Conservation (phyloP, 148 eudicot species). For the Cornus florida region DNA sequence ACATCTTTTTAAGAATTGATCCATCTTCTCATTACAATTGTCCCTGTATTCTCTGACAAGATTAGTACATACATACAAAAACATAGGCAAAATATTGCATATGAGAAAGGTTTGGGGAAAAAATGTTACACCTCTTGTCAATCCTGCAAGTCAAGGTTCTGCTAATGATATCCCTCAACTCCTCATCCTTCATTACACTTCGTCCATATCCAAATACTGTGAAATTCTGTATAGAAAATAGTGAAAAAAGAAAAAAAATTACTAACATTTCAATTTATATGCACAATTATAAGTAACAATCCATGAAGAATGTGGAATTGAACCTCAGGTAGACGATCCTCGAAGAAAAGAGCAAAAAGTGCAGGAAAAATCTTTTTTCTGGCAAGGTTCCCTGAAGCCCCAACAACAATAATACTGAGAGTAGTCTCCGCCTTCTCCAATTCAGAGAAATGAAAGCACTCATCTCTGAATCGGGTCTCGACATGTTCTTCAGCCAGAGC, state of each 20-base stretch:
- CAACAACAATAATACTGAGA: slow-evolving; percentile 64
- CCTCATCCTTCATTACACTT: slow-evolving; percentile 53
- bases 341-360: slow-evolving; percentile 66
- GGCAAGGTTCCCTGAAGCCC: slow-evolving; percentile 85
- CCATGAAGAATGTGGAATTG: background rate
- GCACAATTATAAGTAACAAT: background rate
- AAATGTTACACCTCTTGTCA: slow-evolving; percentile 48
- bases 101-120: background rate
- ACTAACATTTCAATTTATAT: background rate
- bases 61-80: slow-evolving; percentile 4
- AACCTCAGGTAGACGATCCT: slow-evolving; percentile 63
- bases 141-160: slow-evolving; percentile 66
- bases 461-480: slow-evolving; percentile 17
- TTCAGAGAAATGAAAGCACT: slow-evolving; percentile 9
- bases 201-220: slow-evolving; percentile 66
- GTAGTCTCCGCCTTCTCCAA: slow-evolving; percentile 30
- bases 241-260: background rate
- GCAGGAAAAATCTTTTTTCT: slow-evolving; percentile 81
- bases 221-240: slow-evolving; percentile 34
- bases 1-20: slow-evolving; percentile 51
- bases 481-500: slow-evolving; percentile 28
- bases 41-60: slow-evolving; percentile 37
- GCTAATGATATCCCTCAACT: slow-evolving; percentile 58
- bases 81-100: background rate
- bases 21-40: slow-evolving; percentile 62